Conservation (phyloP, 495 filamentous ascomycete species). For the Staphylotrichum tortipilum region DNA sequence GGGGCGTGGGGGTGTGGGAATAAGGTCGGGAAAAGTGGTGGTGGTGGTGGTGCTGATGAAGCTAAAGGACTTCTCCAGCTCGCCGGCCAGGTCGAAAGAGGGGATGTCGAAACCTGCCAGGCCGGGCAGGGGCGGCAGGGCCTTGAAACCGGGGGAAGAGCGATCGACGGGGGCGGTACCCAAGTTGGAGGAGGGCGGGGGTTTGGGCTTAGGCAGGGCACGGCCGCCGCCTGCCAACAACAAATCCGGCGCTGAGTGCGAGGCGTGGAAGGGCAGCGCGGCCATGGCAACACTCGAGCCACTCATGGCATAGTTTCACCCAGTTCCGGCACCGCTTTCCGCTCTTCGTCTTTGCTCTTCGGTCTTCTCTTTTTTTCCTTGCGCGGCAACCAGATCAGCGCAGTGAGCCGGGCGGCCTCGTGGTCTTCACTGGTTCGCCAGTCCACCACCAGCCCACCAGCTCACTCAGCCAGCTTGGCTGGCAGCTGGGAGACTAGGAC, state of each 20-base stretch:
- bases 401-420: constrained; percentile 1
- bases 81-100: constrained; percentile 34
- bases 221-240: constrained; percentile 7
- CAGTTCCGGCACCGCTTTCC: no score
- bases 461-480: not conserved
- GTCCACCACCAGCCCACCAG: no score
- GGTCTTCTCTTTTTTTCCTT: no score
- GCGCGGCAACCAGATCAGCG: no score
- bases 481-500: not conserved
- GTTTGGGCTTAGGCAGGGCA: constrained; percentile 16
- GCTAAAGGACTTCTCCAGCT: constrained; percentile 32
- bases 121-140: constrained; percentile 20
- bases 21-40: constrained; percentile 1
- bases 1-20: not conserved
- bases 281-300: constrained; percentile 34
- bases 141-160: constrained; percentile 23
- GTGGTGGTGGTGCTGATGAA: constrained; percentile 19
- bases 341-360: no score
- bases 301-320: constrained; percentile 46
- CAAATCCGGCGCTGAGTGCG: constrained; percentile 29
- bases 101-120: constrained; percentile 36
- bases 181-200: constrained; percentile 11
- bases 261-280: constrained; percentile 26
- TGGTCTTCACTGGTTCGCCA: constrained; percentile 13
- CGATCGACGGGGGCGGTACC: constrained; percentile 4